phyloP scores from a whole-genome alignment of 805 yeast genomes.

The Jamesozyma hellenica region DNA sequence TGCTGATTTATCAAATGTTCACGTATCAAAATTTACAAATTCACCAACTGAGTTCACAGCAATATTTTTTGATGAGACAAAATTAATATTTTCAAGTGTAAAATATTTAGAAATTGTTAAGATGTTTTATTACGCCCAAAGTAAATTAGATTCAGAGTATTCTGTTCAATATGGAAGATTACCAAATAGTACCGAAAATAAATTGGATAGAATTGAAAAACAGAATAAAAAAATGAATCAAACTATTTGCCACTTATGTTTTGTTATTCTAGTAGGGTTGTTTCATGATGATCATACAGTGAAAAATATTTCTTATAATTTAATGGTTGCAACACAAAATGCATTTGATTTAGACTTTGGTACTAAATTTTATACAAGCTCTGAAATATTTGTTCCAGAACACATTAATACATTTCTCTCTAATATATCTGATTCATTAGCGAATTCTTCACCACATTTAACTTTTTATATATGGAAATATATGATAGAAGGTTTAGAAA shows the following conservation, averaged over 20 bases:
- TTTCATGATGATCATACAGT: slow-evolving; percentile 47
- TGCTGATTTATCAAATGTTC: slow-evolving; percentile 32
- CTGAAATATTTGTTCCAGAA: slow-evolving; percentile 54
- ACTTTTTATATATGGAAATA: slow-evolving; percentile 42
- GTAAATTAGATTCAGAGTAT: slow-evolving; percentile 34
- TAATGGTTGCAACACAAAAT: slow-evolving; percentile 48
- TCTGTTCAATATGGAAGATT: slow-evolving; percentile 7
- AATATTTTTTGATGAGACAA: slow-evolving; percentile 26
- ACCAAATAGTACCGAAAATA: background rate
- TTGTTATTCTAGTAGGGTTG: slow-evolving; percentile 57
- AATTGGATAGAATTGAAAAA: slow-evolving; percentile 4
- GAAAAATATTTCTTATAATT: slow-evolving; percentile 48
- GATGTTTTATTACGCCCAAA: slow-evolving; percentile 53
- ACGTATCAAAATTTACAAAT: slow-evolving; percentile 33
- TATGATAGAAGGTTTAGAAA: slow-evolving; percentile 16
- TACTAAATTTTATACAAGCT: slow-evolving; percentile 40
- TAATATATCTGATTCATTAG: slow-evolving; percentile 41
- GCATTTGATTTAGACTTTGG: slow-evolving; percentile 52
- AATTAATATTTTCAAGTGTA: slow-evolving; percentile 33
- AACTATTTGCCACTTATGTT: slow-evolving; percentile 49
- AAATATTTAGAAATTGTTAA: slow-evolving; percentile 55
- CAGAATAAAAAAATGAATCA: slow-evolving; percentile 24
- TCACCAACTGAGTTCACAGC: slow-evolving; percentile 41
- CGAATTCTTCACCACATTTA: slow-evolving; percentile 44
- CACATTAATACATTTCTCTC: slow-evolving; percentile 54